These are phyloP conservation scores for Cichorium intybus DNA, from an alignment of 140 eudicot species.

Conservation along the genomic window DNA sequence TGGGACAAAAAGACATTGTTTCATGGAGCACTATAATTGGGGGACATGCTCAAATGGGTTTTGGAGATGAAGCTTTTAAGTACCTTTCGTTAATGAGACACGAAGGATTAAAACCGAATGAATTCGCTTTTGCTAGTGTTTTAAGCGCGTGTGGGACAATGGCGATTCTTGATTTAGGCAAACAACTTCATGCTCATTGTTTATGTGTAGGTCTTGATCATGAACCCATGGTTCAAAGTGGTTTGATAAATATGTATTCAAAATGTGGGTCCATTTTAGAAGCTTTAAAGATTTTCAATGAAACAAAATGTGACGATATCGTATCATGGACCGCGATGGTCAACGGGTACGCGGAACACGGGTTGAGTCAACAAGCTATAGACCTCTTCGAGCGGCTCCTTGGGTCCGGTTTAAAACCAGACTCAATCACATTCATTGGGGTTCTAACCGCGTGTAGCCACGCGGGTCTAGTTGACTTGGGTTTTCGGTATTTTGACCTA, in stretches of 20 bases:
- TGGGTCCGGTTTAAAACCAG: constrained; percentile 58
- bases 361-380: constrained; percentile 66
- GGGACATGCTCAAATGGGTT: constrained; percentile 77
- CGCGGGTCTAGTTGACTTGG: constrained; percentile 74
- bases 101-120: constrained; percentile 83
- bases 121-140: constrained; percentile 76
- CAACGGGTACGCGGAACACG: constrained; percentile 93
- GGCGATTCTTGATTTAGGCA: constrained; percentile 90
- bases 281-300: constrained; percentile 53
- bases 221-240: constrained; percentile 61
- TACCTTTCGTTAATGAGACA: constrained; percentile 66
- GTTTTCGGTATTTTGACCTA: constrained; percentile 57
- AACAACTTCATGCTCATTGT: constrained; percentile 74
- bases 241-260: constrained; percentile 81
- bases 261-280: constrained; percentile 83
- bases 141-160: constrained; percentile 68
- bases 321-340: constrained; percentile 95
- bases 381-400: constrained; percentile 55
- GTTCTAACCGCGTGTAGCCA: constrained; percentile 90
- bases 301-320: constrained; percentile 45
- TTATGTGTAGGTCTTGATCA: constrained; percentile 63
- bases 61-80: constrained; percentile 65
- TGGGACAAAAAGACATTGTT: constrained; percentile 62
- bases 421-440: constrained; percentile 78
- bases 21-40: constrained; percentile 94